Evolutionary conservation across 192 early-diverging fungal genomes (phyloP).

Genomic region (Podila verticillata): DNA sequence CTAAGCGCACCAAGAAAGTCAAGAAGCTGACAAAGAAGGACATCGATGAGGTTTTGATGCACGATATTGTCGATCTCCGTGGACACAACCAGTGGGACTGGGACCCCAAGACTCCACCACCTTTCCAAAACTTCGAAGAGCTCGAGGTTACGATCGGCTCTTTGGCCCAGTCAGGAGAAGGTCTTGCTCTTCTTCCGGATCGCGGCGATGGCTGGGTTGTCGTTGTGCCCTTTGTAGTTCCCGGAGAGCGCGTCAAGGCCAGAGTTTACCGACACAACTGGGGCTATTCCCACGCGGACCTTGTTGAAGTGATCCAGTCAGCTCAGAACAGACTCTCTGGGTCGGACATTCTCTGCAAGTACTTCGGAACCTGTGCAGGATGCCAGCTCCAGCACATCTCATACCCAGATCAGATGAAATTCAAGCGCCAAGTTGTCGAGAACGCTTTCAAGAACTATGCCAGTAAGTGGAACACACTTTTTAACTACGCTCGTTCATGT

Average conservation of each 20-base stretch:
- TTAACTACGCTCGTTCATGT: too few species aligned
- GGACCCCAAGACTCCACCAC: conserved; percentile 40
- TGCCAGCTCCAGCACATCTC: conserved; percentile 72
- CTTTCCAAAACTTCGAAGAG: conserved; percentile 51
- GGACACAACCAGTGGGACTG: conserved; percentile 47
- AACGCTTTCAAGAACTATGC: conserved; percentile 58
- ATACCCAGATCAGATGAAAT: conserved; percentile 66
- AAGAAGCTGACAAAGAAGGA: conserved; percentile 50
- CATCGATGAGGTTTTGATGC: conserved; percentile 49
- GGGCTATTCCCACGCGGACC: conserved; percentile 51
- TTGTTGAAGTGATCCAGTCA: conserved; percentile 42
- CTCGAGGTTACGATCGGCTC: conserved; percentile 45
- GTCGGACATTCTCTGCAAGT: conserved; percentile 63
- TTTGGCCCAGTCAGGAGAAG: conserved; percentile 45
- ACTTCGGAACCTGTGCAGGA: conserved; percentile 68
- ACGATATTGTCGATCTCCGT: conserved; percentile 40
- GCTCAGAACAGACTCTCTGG: conserved; percentile 36
- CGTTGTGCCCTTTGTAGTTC: conserved; percentile 38
- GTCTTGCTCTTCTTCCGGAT: conserved; percentile 39
- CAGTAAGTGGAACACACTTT: background rate
- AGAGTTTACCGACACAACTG: conserved; percentile 49
- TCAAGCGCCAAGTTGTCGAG: conserved; percentile 66
- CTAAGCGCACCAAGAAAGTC: conserved; percentile 37
- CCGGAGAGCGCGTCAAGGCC: conserved; percentile 46
- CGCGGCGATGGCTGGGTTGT: conserved; percentile 47